A percentile compares a stretch with the other conserved stretches of the same genome.
phyloP scores from a whole-genome alignment of 768 basidiomycete species.

The Dentipellis sp. region DNA sequence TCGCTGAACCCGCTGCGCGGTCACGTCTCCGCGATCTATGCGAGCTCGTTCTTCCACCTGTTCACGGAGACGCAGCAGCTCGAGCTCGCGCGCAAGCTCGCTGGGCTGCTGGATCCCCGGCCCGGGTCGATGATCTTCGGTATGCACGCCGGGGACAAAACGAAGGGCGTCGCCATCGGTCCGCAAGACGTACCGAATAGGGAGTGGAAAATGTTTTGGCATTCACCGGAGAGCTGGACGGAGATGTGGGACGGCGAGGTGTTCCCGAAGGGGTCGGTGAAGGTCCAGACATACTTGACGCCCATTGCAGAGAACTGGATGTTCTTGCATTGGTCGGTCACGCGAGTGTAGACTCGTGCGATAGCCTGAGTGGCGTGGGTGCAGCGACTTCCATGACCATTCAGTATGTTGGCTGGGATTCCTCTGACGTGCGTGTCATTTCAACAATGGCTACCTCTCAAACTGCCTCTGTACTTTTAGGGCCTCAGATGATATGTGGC shows the following conservation, averaged over 20 bases:
- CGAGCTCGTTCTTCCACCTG: conserved; percentile 38
- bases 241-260: conserved; percentile 27
- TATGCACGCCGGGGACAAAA: background rate
- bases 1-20: conserved; percentile 36
- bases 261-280: conserved; percentile 3
- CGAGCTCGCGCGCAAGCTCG: conserved; percentile 31
- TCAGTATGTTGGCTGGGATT: too few species aligned
- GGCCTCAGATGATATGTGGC: too few species aligned
- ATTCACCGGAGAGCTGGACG: conserved; percentile 27
- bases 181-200: too few species aligned
- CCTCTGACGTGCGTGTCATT: too few species aligned
- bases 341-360: too few species aligned
- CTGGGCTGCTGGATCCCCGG: conserved; percentile 29
- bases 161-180: background rate
- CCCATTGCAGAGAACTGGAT: background rate
- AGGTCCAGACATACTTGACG: conserved; percentile 1
- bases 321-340: background rate
- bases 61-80: conserved; percentile 33
- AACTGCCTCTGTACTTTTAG: too few species aligned
- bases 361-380: too few species aligned
- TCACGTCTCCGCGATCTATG: conserved; percentile 38
- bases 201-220: conserved; percentile 17
- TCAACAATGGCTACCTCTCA: too few species aligned
- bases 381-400: too few species aligned
- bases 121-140: conserved; percentile 44